Evolutionary conservation across 495 filamentous ascomycete genomes (phyloP).

Genomic region (Cenococcum geophilum): DNA sequence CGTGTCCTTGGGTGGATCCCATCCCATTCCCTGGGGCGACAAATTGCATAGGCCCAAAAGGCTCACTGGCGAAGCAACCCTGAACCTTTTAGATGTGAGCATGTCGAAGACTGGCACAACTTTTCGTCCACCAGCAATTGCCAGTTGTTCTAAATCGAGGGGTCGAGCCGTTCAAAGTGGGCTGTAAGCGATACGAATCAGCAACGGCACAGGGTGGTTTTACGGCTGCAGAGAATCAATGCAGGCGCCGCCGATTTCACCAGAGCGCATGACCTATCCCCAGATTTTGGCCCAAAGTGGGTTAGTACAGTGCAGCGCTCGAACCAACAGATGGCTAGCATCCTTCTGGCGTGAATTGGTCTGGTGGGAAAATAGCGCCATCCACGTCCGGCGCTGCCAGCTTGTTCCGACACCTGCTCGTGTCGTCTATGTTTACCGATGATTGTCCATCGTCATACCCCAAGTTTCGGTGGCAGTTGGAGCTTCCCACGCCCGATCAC

Average conservation of each 20-base stretch:
- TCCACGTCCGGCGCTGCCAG: constrained; percentile 13
- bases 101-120: not conserved
- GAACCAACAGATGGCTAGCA: not conserved
- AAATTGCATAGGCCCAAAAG: not conserved
- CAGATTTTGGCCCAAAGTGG: constrained; percentile 1
- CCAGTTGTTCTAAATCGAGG: constrained; percentile 18
- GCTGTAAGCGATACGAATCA: constrained; percentile 11
- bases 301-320: not conserved
- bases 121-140: not conserved
- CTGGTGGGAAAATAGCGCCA: not conserved
- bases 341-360: not conserved
- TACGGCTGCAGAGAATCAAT: not conserved
- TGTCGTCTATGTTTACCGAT: constrained; percentile 18
- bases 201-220: not conserved
- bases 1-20: not conserved
- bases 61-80: not conserved
- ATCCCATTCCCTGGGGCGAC: not conserved
- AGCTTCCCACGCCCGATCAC: not conserved
- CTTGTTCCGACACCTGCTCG: constrained; percentile 27
- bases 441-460: not conserved
- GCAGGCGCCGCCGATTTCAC: constrained; percentile 6
- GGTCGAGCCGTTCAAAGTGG: constrained; percentile 15
- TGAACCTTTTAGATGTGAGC: not conserved
- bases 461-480: not conserved
- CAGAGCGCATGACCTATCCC: constrained; percentile 14